Evolutionary conservation across 2,329 filamentous ascomycete species (phyloP).

Genomic region (Paracoccidioides lutzii): DNA sequence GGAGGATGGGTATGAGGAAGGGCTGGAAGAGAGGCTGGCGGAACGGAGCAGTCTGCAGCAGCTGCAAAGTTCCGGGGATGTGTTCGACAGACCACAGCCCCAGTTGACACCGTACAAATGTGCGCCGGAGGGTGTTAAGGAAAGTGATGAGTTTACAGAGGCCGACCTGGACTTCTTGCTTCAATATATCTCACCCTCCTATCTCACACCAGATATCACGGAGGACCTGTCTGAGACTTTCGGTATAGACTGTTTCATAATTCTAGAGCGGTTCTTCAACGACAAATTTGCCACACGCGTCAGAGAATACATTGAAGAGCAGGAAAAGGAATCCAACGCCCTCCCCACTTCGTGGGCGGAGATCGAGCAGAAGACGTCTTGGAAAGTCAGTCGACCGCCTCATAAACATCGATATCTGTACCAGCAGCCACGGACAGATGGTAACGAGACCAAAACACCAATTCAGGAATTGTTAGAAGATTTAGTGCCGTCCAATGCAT

Average conservation of each 20-base stretch:
- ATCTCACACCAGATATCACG: constrained; percentile 81
- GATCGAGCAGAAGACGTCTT: constrained; percentile 48
- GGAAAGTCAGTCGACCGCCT: constrained; percentile 72
- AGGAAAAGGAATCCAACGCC: constrained; percentile 42
- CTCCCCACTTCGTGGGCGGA: constrained; percentile 33
- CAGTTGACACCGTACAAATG: constrained; percentile 39
- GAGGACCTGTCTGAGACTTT: constrained; percentile 72
- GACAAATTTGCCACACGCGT: constrained; percentile 63
- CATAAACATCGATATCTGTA: constrained; percentile 94
- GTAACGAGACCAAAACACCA: constrained; percentile 37
- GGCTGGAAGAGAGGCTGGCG: constrained; percentile 75
- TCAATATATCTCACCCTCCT: constrained; percentile 78
- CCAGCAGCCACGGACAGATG: constrained; percentile 40
- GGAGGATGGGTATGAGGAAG: constrained; percentile 80
- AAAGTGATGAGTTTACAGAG: constrained; percentile 49
- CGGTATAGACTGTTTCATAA: constrained; percentile 69
- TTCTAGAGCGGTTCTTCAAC: constrained; percentile 63
- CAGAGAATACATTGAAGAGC: constrained; percentile 54
- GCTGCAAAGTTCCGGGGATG: constrained; percentile 78
- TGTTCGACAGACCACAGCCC: constrained; percentile 68
- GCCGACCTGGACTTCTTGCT: constrained; percentile 79
- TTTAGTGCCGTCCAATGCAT: constrained; percentile 71
- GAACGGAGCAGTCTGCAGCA: constrained; percentile 86
- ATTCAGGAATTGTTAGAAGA: constrained; percentile 68
- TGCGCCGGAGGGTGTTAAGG: constrained; percentile 21